Evolutionary conservation across 805 yeast genomes (phyloP).

Genomic region (Candida wancherniae): DNA sequence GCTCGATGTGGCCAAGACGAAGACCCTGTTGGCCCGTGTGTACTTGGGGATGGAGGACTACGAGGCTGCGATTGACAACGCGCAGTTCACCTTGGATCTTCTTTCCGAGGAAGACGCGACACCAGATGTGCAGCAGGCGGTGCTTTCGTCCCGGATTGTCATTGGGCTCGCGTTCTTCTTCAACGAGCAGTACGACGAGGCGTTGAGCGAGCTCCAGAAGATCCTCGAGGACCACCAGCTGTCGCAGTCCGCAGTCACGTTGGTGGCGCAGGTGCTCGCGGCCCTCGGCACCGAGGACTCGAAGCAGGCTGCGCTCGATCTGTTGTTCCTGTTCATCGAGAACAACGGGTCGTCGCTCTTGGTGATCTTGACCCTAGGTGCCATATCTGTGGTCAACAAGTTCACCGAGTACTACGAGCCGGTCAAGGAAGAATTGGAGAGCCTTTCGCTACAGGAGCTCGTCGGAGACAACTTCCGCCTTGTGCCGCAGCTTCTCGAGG

Average conservation of each 20-base stretch:
- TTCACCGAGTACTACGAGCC: constrained; percentile 57
- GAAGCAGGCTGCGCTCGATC: constrained; percentile 79
- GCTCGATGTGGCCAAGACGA: constrained; percentile 50
- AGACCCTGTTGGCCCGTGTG: constrained; percentile 69
- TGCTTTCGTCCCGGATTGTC: constrained; percentile 59
- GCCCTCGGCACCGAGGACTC: constrained; percentile 74
- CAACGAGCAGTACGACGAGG: constrained; percentile 52
- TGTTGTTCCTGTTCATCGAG: constrained; percentile 62
- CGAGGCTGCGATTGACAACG: constrained; percentile 54
- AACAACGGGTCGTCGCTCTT: constrained; percentile 60
- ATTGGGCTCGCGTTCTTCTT: constrained; percentile 73
- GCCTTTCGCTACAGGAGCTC: constrained; percentile 43
- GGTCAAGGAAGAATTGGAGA: constrained; percentile 58
- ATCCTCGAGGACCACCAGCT: constrained; percentile 53
- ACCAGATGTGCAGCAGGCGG: constrained; percentile 20
- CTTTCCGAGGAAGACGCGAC: constrained; percentile 34
- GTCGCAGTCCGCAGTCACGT: constrained; percentile 61
- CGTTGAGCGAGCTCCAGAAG: constrained; percentile 62
- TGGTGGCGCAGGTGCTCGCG: constrained; percentile 75
- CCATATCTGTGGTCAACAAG: constrained; percentile 65
- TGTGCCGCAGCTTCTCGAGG: constrained; percentile 55
- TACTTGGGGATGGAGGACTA: constrained; percentile 57
- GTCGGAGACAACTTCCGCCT: constrained; percentile 47
- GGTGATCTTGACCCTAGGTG: constrained; percentile 72
- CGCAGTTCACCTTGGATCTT: constrained; percentile 52